A percentile compares a stretch with the other conserved stretches of the same genome.
Evolutionary conservation across 1,284 basidiomycete genomes (phyloP).

Genomic region (Papiliotrema nemorosa): DNA sequence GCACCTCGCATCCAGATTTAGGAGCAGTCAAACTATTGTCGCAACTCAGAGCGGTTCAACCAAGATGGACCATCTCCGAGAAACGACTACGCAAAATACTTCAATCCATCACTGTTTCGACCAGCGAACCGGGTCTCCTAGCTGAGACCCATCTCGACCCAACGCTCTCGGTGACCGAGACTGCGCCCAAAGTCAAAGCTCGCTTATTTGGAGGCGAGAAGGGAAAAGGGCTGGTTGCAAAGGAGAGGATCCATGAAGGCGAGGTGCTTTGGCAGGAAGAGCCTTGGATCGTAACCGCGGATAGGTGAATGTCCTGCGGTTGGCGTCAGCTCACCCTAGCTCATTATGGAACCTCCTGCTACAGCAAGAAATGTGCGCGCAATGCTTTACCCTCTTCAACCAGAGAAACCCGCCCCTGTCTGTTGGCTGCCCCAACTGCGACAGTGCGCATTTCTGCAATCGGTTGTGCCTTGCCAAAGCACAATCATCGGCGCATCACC

Average conservation of each 20-base stretch:
- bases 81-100: constrained; percentile 69
- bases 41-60: constrained; percentile 58
- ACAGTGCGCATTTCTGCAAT: constrained; percentile 68
- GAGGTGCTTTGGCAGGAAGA: constrained; percentile 77
- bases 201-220: constrained; percentile 66
- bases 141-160: constrained; percentile 66
- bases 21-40: constrained; percentile 69
- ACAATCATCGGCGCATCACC: constrained; percentile 60
- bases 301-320: constrained; percentile 33
- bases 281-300: constrained; percentile 48
- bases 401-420: constrained; percentile 21
- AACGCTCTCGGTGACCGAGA: constrained; percentile 60
- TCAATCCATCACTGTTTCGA: constrained; percentile 13
- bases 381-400: constrained; percentile 35
- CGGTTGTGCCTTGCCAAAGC: constrained; percentile 61
- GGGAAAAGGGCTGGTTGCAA: constrained; percentile 79
- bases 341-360: constrained; percentile 20
- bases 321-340: constrained; percentile 9
- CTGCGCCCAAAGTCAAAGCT: constrained; percentile 64
- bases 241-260: constrained; percentile 61
- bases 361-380: constrained; percentile 29
- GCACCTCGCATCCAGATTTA: constrained; percentile 59
- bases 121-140: constrained; percentile 42
- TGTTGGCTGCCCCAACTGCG: constrained; percentile 31
- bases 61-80: constrained; percentile 73